Conservation (phyloP, 73 alveolate species). For the Paramecium bursaria region DNA sequence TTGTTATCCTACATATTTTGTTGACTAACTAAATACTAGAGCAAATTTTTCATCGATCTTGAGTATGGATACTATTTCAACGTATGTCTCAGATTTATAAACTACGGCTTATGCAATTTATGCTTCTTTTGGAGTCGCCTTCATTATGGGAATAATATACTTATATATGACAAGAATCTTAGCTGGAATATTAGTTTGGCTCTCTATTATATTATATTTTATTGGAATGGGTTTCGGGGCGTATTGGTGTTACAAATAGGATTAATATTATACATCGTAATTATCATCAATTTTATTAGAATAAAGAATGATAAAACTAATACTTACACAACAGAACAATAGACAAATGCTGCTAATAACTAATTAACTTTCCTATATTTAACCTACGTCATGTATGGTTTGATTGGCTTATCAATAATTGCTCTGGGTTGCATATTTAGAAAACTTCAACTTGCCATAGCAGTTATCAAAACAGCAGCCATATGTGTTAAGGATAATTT, state of each 20-base stretch:
- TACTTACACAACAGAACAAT: conserved; percentile 38
- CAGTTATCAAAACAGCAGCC: conserved; percentile 85
- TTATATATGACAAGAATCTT: conserved; percentile 75
- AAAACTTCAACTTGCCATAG: conserved; percentile 94
- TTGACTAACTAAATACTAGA: not conserved
- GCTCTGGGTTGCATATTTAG: conserved; percentile 76
- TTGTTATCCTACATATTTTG: conserved; percentile 52
- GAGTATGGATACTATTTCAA: conserved; percentile 71
- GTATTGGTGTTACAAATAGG: conserved; percentile 58
- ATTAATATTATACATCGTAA: not conserved
- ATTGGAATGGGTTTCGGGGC: conserved; percentile 70
- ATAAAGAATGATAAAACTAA: conserved; percentile 2
- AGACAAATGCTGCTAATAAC: conserved; percentile 50
- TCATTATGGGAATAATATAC: conserved; percentile 76
- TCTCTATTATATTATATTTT: conserved; percentile 75
- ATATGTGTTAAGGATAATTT: conserved; percentile 64
- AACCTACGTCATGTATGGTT: conserved; percentile 67
- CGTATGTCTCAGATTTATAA: conserved; percentile 77
- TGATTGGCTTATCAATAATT: conserved; percentile 62
- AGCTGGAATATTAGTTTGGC: conserved; percentile 81
- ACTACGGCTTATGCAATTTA: conserved; percentile 74
- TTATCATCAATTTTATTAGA: not conserved
- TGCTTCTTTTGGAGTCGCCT: conserved; percentile 80
- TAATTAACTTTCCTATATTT: conserved; percentile 35
- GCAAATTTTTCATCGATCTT: conserved; percentile 1